Evolutionary conservation across 768 basidiomycete species (phyloP).

Genomic region (Tephrocybe sp.): DNA sequence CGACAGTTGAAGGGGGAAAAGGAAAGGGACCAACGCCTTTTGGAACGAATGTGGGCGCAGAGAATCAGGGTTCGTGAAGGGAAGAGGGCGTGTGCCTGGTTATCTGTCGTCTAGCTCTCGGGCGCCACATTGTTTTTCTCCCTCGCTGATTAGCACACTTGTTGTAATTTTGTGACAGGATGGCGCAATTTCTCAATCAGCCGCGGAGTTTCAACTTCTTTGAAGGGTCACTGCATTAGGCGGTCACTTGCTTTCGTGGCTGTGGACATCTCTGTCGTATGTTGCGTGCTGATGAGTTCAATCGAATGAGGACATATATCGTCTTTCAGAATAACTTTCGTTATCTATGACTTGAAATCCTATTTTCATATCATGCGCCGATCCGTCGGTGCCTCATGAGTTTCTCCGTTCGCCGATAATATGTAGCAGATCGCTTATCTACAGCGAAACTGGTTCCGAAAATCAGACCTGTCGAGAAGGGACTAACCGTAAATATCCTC

Average conservation of each 20-base stretch:
- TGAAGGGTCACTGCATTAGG: background rate
- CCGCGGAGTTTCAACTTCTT: constrained; percentile 14
- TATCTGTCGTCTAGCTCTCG: background rate
- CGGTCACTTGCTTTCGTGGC: background rate
- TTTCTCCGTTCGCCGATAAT: background rate
- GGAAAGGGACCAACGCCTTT: background rate
- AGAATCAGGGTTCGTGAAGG: background rate
- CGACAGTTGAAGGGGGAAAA: background rate
- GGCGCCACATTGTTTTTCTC: constrained; percentile 14
- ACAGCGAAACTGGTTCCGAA: background rate
- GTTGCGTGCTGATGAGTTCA: too few species aligned
- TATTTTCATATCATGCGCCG: too few species aligned
- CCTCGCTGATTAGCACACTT: constrained; percentile 24
- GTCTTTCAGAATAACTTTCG: background rate
- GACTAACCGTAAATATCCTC: background rate
- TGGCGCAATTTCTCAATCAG: constrained; percentile 25
- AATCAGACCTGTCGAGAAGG: background rate
- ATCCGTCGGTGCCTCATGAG: too few species aligned
- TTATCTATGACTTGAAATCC: too few species aligned
- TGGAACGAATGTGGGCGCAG: background rate
- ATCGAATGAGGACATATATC: background rate
- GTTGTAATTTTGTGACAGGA: constrained; percentile 23
- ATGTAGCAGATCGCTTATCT: background rate
- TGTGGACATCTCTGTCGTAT: too few species aligned
- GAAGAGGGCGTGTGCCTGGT: background rate